Base-by-base conservation (phyloP, 768 basidiomycete species). In the Lactarius deliciosus region DNA sequence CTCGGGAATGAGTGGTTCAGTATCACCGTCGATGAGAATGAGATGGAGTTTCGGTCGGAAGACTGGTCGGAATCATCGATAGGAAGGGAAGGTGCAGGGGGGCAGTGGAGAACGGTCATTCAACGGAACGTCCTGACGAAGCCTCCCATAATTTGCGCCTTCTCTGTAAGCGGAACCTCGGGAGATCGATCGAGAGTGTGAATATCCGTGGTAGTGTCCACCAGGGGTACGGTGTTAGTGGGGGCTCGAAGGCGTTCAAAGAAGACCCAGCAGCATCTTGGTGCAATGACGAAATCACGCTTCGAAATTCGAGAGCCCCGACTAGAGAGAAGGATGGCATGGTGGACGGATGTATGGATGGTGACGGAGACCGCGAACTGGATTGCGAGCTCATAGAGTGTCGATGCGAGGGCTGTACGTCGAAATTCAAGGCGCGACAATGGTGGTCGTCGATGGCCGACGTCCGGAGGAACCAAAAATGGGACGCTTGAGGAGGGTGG, bases 281-380 rank as follows among this genome's bases (percentile, higher is more conserved):
- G 69, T 87, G 86, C 28, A 99, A 80, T 0, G 90, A 88, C 13
- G 90, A 82, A 25, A 99, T 90, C 28, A 98, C 91, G 66, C 95
- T 89, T 20, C 95, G 84, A 77, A 99, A 99, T 76, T 99, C 97
- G 54, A 99, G 84, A 0, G 97, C 97, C 10, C 96, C 94, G 5
- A 98, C 85, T 2, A 99, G 84, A 3, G 96, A 98, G 72, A 94
- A 94, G 0, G 90, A 92, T 3, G 90, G 91, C 77, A 93, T 83
- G 67, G 85, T 84, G 11, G 77, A 75, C 43, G 79, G 75, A 28
- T 77, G 76, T 69, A 79, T 66, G 28, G 81, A 66, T 71, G 75
- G 69, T 57, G 75, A 69, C 7, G 85, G 83, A 1, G 89, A 64
- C 30, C 69, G 57, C 13, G 68, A 85, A 15, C 85, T 80, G 8